Conservation (phyloP, 1,139 yeast genomes). For the Suhomyces panamericanus region DNA sequence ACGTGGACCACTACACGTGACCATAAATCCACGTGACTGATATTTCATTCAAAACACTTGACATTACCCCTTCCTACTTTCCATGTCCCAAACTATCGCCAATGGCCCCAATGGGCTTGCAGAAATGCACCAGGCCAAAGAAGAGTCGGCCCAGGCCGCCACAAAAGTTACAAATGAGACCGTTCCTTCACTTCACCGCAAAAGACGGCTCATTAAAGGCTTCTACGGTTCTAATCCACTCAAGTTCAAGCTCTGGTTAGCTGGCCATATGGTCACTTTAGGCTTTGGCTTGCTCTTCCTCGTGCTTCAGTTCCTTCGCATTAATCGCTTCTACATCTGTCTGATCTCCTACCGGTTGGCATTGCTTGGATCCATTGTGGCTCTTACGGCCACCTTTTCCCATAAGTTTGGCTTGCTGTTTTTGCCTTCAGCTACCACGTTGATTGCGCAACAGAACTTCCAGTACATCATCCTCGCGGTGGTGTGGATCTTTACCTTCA, state of each 20-base stretch:
- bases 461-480: conserved; percentile 57
- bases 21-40: conserved; percentile 1
- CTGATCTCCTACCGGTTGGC: conserved; percentile 52
- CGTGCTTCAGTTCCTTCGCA: conserved; percentile 47
- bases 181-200: conserved; percentile 27
- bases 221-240: conserved; percentile 38
- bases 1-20: no score
- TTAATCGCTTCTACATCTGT: conserved; percentile 48
- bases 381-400: conserved; percentile 54
- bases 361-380: conserved; percentile 54
- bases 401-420: conserved; percentile 57
- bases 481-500: conserved; percentile 64
- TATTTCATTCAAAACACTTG: not conserved
- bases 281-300: conserved; percentile 51
- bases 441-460: conserved; percentile 68
- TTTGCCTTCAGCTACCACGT: conserved; percentile 56
- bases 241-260: conserved; percentile 57
- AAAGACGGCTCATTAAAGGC: conserved; percentile 43
- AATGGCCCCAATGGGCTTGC: conserved; percentile 7
- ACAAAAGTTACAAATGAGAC: conserved; percentile 24
- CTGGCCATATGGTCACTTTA: conserved; percentile 56
- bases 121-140: not conserved
- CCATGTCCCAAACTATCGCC: conserved; percentile 9
- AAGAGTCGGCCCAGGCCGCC: conserved; percentile 3
- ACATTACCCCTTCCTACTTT: not conserved